Evolutionary conservation across 352 stramenopile genomes (phyloP).

Genomic region (Pilasporangium apinafurcum): DNA sequence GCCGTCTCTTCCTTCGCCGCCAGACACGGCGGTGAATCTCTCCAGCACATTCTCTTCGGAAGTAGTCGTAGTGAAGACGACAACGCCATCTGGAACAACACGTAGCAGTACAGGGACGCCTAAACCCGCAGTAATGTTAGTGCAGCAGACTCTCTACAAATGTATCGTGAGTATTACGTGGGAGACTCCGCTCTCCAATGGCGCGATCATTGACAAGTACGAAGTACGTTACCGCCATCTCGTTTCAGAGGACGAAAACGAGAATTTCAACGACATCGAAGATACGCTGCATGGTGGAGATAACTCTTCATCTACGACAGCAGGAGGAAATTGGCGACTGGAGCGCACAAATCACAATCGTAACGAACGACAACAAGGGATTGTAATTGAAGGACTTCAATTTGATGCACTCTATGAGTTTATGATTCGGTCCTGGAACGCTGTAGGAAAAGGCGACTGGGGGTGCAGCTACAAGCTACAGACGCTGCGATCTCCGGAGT

Average conservation of each 20-base stretch:
- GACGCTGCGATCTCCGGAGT: constrained; percentile 28
- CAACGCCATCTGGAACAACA: background rate
- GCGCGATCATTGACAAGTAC: constrained; percentile 65
- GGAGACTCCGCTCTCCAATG: constrained; percentile 60
- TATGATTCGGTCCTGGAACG: constrained; percentile 53
- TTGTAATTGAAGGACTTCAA: constrained; percentile 42
- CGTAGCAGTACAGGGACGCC: background rate
- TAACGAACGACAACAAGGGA: constrained; percentile 24
- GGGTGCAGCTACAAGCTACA: constrained; percentile 24
- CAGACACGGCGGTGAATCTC: constrained; percentile 18
- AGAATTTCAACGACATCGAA: constrained; percentile 3
- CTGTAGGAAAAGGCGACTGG: constrained; percentile 56
- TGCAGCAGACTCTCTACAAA: constrained; percentile 49
- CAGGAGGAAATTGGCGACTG: constrained; percentile 23
- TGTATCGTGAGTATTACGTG: constrained; percentile 42
- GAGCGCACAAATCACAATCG: constrained; percentile 36
- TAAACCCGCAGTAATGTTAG: constrained; percentile 3
- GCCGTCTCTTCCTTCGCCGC: constrained; percentile 18
- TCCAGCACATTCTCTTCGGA: constrained; percentile 31
- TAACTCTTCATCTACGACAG: constrained; percentile 2
- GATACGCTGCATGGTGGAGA: background rate
- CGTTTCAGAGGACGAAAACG: constrained; percentile 18
- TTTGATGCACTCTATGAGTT: constrained; percentile 59
- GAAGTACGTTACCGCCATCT: constrained; percentile 50
- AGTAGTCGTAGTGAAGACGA: constrained; percentile 21